Conservation (phyloP, 345 rosid genomes). For the Gossypium herbaceum region DNA sequence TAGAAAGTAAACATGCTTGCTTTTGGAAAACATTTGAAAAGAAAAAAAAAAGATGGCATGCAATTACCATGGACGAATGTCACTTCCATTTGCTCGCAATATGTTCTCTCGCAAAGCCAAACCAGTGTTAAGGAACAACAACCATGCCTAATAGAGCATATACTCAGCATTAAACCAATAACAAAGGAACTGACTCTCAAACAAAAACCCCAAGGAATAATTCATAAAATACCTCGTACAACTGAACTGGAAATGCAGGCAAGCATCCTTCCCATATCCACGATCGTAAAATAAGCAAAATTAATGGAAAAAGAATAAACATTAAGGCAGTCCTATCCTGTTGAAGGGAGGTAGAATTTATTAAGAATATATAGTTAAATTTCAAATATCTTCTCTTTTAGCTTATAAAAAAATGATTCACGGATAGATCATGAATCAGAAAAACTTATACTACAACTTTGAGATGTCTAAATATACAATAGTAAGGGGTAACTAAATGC, state of each 20-base stretch:
- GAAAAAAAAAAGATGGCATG: neutral
- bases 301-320: constrained; percentile 82
- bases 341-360: constrained; percentile 23
- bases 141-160: constrained; percentile 65
- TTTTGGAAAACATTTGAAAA: neutral
- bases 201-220: neutral
- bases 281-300: constrained; percentile 65
- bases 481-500: neutral
- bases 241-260: constrained; percentile 95
- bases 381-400: neutral
- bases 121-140: constrained; percentile 90
- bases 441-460: neutral
- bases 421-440: neutral
- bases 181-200: neutral
- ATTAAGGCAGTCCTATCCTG: constrained; percentile 97
- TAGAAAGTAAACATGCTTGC: constrained; percentile 22
- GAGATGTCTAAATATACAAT: neutral
- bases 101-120: constrained; percentile 95
- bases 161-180: neutral
- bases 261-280: constrained; percentile 89
- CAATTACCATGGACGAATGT: constrained; percentile 93
- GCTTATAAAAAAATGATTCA: neutral
- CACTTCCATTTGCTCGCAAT: constrained; percentile 94
- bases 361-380: neutral
- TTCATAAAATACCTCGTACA: constrained; percentile 58